A percentile compares a stretch with the other conserved stretches of the same genome.
Conservation (phyloP, 345 rosid genomes). For the Melaleuca quinquenervia region DNA sequence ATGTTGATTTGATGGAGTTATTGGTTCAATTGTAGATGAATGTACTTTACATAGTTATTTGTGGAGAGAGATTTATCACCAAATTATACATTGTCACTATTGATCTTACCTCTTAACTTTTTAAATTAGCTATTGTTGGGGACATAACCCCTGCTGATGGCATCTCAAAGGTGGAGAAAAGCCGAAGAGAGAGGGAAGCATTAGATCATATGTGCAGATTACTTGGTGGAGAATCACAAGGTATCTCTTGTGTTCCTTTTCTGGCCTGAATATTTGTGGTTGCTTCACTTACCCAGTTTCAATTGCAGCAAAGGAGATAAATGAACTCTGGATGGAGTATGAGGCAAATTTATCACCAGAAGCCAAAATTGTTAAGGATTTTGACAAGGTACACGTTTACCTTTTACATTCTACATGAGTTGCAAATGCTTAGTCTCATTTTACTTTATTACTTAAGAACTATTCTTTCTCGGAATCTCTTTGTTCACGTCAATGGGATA, state of each 20-base stretch:
- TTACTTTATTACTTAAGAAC: not conserved
- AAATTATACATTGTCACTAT: not conserved
- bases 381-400: constrained; percentile 50
- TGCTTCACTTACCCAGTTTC: not conserved
- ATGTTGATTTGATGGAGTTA: not conserved
- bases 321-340: constrained; percentile 76
- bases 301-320: constrained; percentile 62
- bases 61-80: not conserved
- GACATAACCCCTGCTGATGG: constrained; percentile 91
- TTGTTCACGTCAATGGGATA: not conserved
- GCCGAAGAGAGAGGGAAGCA: constrained; percentile 72
- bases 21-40: not conserved
- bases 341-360: constrained; percentile 85
- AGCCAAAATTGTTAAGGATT: constrained; percentile 93
- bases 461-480: not conserved
- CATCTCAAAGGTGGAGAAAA: constrained; percentile 82
- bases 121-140: constrained; percentile 79
- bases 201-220: constrained; percentile 85
- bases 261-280: not conserved
- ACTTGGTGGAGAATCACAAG: constrained; percentile 78
- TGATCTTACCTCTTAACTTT: not conserved
- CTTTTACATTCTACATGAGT: not conserved
- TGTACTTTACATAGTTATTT: not conserved
- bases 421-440: not conserved
- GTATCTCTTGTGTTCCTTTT: constrained; percentile 9